Conservation (phyloP, 306 rosid genomes). For the Malus asiatica region DNA sequence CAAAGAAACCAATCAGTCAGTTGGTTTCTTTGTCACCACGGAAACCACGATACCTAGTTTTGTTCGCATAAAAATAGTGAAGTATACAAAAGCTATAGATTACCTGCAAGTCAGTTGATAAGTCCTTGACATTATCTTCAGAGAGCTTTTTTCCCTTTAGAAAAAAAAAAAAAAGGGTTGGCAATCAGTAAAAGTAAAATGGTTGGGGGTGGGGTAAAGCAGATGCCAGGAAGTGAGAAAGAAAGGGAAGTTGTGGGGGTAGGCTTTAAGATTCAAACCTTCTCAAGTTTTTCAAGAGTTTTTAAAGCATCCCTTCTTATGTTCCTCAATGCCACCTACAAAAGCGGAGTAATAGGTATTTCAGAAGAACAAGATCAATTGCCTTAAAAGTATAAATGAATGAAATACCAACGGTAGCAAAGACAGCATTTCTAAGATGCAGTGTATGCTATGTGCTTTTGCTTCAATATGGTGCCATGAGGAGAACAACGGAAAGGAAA, state of each 20-base stretch:
- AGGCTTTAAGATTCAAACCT: slow-evolving; percentile 51
- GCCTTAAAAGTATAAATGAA: not conserved
- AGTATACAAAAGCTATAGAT: slow-evolving; percentile 7
- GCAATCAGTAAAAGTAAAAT: slow-evolving; percentile 11
- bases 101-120: slow-evolving; percentile 94
- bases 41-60: not conserved
- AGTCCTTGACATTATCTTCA: slow-evolving; percentile 77
- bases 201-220: not conserved
- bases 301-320: slow-evolving; percentile 94
- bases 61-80: not conserved
- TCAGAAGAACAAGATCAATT: slow-evolving; percentile 18
- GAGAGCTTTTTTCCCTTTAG: slow-evolving; percentile 83
- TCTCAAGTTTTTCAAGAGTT: slow-evolving; percentile 92
- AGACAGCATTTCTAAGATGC: not conserved
- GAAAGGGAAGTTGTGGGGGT: slow-evolving; percentile 1
- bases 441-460: not conserved
- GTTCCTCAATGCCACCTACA: slow-evolving; percentile 87
- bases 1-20: not conserved
- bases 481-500: not conserved
- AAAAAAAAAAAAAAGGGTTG: slow-evolving; percentile 1
- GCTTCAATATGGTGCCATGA: not conserved
- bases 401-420: not conserved
- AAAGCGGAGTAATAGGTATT: slow-evolving; percentile 8
- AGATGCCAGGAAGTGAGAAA: slow-evolving; percentile 1
- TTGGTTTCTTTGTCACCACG: not conserved